Evolutionary conservation across 352 stramenopile species (phyloP).

Genomic region (Pythium dissimile): DNA sequence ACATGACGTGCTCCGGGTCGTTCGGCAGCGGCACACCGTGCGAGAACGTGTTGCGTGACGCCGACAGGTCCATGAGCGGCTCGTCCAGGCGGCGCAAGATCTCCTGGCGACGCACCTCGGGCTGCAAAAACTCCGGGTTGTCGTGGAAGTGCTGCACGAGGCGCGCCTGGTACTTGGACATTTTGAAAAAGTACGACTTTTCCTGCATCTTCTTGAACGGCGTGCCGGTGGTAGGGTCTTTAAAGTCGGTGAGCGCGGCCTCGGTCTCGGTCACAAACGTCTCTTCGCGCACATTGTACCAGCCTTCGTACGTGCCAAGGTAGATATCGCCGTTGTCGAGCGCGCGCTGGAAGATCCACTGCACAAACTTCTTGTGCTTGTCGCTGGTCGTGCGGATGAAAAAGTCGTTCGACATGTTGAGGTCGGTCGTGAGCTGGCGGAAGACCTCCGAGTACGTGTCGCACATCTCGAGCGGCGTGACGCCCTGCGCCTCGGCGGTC

Average conservation of each 20-base stretch:
- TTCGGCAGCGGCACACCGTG: slow-evolving; percentile 94
- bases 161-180: slow-evolving; percentile 96
- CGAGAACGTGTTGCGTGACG: slow-evolving; percentile 96
- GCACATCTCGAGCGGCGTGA: slow-evolving; percentile 94
- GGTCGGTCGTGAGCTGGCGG: slow-evolving; percentile 79
- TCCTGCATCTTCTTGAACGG: slow-evolving; percentile 98
- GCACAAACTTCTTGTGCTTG: slow-evolving; percentile 93
- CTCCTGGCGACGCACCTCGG: slow-evolving; percentile 92
- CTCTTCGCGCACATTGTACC: slow-evolving; percentile 99
- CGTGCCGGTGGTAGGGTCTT: slow-evolving; percentile 90
- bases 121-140: slow-evolving; percentile 96
- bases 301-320: slow-evolving; percentile 96
- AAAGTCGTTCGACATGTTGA: slow-evolving; percentile 85
- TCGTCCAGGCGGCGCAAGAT: slow-evolving; percentile 94
- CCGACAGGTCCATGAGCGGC: slow-evolving; percentile 94
- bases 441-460: slow-evolving; percentile 92
- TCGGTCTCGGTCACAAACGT: slow-evolving; percentile 98
- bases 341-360: slow-evolving; percentile 93
- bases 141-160: slow-evolving; percentile 95
- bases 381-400: slow-evolving; percentile 97
- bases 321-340: slow-evolving; percentile 95
- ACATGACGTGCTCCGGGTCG: slow-evolving; percentile 96
- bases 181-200: slow-evolving; percentile 99
- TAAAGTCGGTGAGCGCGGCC: slow-evolving; percentile 94
- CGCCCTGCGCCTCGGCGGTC: slow-evolving; percentile 89